Percentiles rank a stretch among this genome's conserved stretches.
These are phyloP conservation scores for Yamadazyma songkhlaensis DNA, from an alignment of 1,139 yeast species.

Conservation along the genomic window DNA sequence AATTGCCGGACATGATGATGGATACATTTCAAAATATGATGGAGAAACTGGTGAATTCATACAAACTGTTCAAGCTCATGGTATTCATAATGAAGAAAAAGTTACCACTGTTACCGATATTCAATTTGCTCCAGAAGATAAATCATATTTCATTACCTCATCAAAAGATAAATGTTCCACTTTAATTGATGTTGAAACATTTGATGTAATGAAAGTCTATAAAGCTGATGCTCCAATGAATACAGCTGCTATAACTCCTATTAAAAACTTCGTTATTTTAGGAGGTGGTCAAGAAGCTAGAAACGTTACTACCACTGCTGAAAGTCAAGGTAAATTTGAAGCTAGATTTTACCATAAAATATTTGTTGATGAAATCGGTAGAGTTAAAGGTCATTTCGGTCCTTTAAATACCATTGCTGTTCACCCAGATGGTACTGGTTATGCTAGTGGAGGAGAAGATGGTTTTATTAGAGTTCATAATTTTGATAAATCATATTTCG, in stretches of 20 bases:
- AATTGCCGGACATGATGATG: constrained; percentile 87
- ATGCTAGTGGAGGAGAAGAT: constrained; percentile 97
- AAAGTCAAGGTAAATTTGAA: constrained; percentile 94
- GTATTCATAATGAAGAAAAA: constrained; percentile 57
- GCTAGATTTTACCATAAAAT: constrained; percentile 95
- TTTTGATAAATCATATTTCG: constrained; percentile 89
- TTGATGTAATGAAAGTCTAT: constrained; percentile 71
- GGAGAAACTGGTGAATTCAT: constrained; percentile 71
- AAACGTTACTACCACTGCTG: constrained; percentile 94
- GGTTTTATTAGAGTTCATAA: constrained; percentile 94
- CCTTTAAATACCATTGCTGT: constrained; percentile 92
- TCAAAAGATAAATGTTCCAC: constrained; percentile 91
- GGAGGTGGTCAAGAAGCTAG: constrained; percentile 99
- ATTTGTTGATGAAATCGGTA: constrained; percentile 93
- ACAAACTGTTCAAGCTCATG: constrained; percentile 61
- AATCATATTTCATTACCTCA: constrained; percentile 85
- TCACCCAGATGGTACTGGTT: constrained; percentile 91
- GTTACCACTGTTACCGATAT: constrained; percentile 66
- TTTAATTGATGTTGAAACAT: constrained; percentile 73
- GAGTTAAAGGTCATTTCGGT: constrained; percentile 98
- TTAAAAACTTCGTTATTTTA: constrained; percentile 84
- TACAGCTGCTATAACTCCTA: constrained; percentile 91
- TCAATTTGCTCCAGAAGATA: constrained; percentile 81
- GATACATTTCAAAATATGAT: constrained; percentile 77
- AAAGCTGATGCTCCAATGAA: constrained; percentile 93